phyloP scores from a whole-genome alignment of 2,329 filamentous ascomycete species.

The Phaeosphaeriaceae sp. region DNA sequence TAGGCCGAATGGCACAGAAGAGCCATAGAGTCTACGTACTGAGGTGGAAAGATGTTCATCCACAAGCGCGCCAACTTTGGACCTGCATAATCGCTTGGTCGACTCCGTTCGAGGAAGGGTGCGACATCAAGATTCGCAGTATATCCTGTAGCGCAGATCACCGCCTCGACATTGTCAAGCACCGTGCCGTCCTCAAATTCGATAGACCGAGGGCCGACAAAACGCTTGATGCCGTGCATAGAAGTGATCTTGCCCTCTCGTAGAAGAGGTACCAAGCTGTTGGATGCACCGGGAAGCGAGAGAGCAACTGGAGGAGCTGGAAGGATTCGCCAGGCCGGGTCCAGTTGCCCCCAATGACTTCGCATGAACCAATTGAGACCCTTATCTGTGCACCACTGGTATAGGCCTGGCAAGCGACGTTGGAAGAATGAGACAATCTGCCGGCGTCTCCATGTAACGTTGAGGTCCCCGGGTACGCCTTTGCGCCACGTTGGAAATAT shows the following conservation, averaged over 20 bases:
- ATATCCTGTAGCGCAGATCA: conserved; percentile 50
- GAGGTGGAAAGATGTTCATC: conserved; percentile 23
- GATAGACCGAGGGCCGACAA: conserved; percentile 30
- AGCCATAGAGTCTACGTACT: conserved; percentile 18
- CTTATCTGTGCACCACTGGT: conserved; percentile 15
- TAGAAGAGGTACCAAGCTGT: conserved; percentile 36
- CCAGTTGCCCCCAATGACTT: conserved; percentile 13
- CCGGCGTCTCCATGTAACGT: conserved; percentile 18
- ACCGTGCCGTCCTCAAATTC: conserved; percentile 39
- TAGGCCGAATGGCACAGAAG: conserved; percentile 21
- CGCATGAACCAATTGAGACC: conserved; percentile 14
- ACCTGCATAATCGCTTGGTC: conserved; percentile 35
- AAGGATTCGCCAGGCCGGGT: conserved; percentile 19
- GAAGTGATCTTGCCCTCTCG: conserved; percentile 36
- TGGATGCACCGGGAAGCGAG: conserved; percentile 37
- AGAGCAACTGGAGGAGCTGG: conserved; percentile 29
- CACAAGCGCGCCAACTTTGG: conserved; percentile 23
- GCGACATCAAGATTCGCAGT: conserved; percentile 30
- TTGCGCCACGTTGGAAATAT: conserved; percentile 44
- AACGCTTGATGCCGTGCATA: conserved; percentile 27
- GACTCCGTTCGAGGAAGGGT: conserved; percentile 27
- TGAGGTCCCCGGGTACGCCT: conserved; percentile 38
- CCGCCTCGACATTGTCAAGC: conserved; percentile 41
- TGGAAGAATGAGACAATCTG: conserved; percentile 17
- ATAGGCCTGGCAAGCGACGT: conserved; percentile 7